Percentiles rank a stretch among this genome's conserved stretches.
phyloP scores from a whole-genome alignment of 2,329 filamentous ascomycete species.

The Aspergillus sp. region DNA sequence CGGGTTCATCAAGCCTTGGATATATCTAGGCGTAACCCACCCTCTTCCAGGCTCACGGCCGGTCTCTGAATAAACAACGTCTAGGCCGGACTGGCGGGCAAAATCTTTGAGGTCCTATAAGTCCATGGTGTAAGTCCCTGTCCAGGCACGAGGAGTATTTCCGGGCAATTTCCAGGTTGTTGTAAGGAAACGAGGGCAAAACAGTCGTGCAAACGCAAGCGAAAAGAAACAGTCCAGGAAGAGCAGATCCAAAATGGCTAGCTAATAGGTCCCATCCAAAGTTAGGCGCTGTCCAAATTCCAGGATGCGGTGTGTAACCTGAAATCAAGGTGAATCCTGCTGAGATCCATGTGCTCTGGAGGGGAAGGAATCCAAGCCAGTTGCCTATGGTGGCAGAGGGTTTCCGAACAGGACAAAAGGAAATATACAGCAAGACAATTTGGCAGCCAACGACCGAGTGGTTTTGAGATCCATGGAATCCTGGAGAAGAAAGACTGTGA shows the following conservation, averaged over 20 bases:
- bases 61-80: constrained; percentile 97
- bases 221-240: constrained; percentile 4
- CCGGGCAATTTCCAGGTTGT: constrained; percentile 11
- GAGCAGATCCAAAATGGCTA: constrained; percentile 21
- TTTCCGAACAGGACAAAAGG: neutral
- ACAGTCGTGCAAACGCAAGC: neutral
- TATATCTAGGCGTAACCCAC: constrained; percentile 54
- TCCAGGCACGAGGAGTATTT: constrained; percentile 47
- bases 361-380: neutral
- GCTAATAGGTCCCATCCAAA: constrained; percentile 10
- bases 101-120: constrained; percentile 99
- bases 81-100: constrained; percentile 91
- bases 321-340: neutral
- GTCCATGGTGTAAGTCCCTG: constrained; percentile 74
- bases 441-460: constrained; percentile 15
- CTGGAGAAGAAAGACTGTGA: constrained; percentile 29
- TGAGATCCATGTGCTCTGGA: neutral
- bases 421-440: constrained; percentile 17
- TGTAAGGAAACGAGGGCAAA: constrained; percentile 1
- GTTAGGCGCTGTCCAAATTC: neutral
- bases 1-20: constrained; percentile 14
- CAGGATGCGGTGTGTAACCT: neutral
- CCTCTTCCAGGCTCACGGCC: constrained; percentile 90
- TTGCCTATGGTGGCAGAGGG: neutral
- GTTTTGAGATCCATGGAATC: constrained; percentile 24